phyloP scores from a whole-genome alignment of 345 rosid species.

The Iberis pinnata region DNA sequence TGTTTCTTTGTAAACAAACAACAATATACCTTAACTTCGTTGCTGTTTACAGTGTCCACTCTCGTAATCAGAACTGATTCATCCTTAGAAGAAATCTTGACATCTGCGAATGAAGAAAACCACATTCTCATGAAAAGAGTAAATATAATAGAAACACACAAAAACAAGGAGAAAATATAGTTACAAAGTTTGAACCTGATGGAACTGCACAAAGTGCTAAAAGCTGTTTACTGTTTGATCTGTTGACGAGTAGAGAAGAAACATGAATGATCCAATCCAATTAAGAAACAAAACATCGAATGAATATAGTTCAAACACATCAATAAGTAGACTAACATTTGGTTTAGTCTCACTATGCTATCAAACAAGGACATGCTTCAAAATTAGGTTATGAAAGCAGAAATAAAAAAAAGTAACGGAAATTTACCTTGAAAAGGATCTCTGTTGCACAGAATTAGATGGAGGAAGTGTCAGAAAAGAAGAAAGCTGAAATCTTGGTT shows the following conservation, averaged over 20 bases:
- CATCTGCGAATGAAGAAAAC: constrained; percentile 29
- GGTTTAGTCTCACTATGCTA: not conserved
- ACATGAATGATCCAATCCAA: not conserved
- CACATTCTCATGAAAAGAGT: not conserved
- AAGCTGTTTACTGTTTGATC: constrained; percentile 30
- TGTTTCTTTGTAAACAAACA: not conserved
- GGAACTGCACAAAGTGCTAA: constrained; percentile 33
- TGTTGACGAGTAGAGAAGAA: constrained; percentile 22
- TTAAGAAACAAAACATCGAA: not conserved
- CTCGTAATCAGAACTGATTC: constrained; percentile 39
- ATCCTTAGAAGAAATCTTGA: constrained; percentile 42
- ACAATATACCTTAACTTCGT: constrained; percentile 25
- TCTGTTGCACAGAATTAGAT: constrained; percentile 5
- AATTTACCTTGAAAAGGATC: constrained; percentile 7
- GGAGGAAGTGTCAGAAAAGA: constrained; percentile 31
- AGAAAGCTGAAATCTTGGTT: constrained; percentile 27
- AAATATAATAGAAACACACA: constrained; percentile 2
- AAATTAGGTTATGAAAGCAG: too few species aligned
- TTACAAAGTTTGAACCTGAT: constrained; percentile 37
- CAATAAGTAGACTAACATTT: not conserved
- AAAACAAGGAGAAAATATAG: not conserved
- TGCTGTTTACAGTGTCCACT: constrained; percentile 13
- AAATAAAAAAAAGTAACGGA: too few species aligned
- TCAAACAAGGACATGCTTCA: not conserved
- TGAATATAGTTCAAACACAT: not conserved